phyloP scores from a whole-genome alignment of 148 eudicot species.

The Rhododendron molle region DNA sequence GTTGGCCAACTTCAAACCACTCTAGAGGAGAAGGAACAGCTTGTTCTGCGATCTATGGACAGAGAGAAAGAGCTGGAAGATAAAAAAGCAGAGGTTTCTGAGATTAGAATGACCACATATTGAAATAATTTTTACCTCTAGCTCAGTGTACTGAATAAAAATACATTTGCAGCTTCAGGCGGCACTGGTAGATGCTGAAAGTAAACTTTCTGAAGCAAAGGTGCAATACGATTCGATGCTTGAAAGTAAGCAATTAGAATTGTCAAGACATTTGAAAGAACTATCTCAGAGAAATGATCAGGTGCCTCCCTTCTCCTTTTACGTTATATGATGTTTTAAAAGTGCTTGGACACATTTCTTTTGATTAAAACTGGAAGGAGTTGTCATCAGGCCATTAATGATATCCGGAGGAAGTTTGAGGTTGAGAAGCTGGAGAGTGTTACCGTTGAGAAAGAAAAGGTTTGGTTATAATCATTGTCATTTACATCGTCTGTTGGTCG shows the following conservation, averaged over 20 bases:
- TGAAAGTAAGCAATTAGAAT: constrained; percentile 76
- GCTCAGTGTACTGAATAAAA: neutral
- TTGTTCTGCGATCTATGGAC: constrained; percentile 43
- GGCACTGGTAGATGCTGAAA: constrained; percentile 53
- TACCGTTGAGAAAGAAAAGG: constrained; percentile 87
- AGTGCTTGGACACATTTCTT: neutral
- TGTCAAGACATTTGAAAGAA: constrained; percentile 91
- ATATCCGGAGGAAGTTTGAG: constrained; percentile 81
- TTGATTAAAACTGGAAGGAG: constrained; percentile 12
- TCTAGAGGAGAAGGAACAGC: constrained; percentile 64
- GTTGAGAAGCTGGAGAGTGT: constrained; percentile 79
- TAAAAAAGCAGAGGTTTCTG: constrained; percentile 61
- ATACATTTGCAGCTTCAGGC: constrained; percentile 46
- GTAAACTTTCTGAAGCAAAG: constrained; percentile 71
- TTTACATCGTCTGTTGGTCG: neutral
- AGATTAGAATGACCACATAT: constrained; percentile 9
- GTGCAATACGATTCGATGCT: constrained; percentile 81
- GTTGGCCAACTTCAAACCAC: constrained; percentile 35
- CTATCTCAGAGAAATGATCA: constrained; percentile 92
- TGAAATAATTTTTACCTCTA: constrained; percentile 1
- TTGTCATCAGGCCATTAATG: constrained; percentile 80
- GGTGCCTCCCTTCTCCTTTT: constrained; percentile 28
- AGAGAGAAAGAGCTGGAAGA: constrained; percentile 61
- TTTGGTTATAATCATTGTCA: constrained; percentile 19
- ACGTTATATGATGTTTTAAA: neutral